Percentiles rank a stretch among this genome's conserved stretches.
phyloP scores from a whole-genome alignment of 768 basidiomycete genomes.

The Boletus rufocinnamomeus region DNA sequence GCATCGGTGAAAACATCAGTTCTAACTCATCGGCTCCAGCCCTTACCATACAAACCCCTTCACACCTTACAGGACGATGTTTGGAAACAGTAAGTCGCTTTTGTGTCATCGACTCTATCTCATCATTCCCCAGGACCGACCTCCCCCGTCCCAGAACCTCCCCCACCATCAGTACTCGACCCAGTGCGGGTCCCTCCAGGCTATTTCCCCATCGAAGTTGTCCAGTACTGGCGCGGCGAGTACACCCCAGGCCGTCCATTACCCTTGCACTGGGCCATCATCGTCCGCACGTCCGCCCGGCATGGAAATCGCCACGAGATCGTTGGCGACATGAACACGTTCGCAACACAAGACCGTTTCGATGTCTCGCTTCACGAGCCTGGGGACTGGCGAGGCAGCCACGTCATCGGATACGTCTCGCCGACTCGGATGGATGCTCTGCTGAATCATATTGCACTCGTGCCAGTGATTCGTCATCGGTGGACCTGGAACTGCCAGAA shows the following conservation, averaged over 20 bases:
- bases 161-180: slow-evolving; percentile 16
- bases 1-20: not conserved
- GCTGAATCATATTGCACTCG: slow-evolving; percentile 15
- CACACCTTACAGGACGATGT: not conserved
- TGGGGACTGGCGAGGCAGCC: slow-evolving; percentile 28
- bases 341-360: slow-evolving; percentile 13
- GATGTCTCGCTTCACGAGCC: slow-evolving; percentile 6
- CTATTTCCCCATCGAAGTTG: slow-evolving; percentile 26
- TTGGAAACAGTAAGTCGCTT: slow-evolving; percentile 2
- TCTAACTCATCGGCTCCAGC: not conserved
- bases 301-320: slow-evolving; percentile 30
- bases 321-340: slow-evolving; percentile 24
- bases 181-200: slow-evolving; percentile 22
- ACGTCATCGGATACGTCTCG: slow-evolving; percentile 23
- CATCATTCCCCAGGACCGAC: not conserved
- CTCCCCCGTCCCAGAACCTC: not conserved
- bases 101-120: not conserved
- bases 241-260: slow-evolving; percentile 3
- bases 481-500: slow-evolving; percentile 31
- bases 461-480: slow-evolving; percentile 17
- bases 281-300: slow-evolving; percentile 21
- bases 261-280: slow-evolving; percentile 31
- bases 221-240: slow-evolving; percentile 33
- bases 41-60: not conserved
- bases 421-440: slow-evolving; percentile 13